These are phyloP conservation scores for Lachnellula cervina DNA, from an alignment of 2,329 filamentous ascomycete genomes.

Conservation along the genomic window DNA sequence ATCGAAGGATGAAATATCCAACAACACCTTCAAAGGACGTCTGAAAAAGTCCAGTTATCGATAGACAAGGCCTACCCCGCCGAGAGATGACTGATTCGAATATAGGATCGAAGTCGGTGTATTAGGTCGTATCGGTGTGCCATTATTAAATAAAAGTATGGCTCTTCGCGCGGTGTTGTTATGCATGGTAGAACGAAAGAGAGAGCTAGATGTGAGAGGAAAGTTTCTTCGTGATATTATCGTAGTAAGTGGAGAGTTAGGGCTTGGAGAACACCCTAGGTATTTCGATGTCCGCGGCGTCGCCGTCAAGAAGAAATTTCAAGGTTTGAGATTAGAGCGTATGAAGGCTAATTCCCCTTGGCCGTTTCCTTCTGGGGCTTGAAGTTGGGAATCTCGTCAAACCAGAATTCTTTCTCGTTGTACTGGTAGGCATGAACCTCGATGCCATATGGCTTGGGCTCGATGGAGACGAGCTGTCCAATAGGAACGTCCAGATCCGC, in stretches of 20 bases:
- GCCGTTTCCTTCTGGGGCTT: slow-evolving; percentile 55
- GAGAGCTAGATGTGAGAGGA: not conserved
- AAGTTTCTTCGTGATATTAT: not conserved
- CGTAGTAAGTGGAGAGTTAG: not conserved
- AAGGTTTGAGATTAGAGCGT: not conserved
- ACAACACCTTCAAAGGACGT: too few species aligned
- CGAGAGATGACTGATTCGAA: too few species aligned
- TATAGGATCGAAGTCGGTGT: too few species aligned
- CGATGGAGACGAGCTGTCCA: slow-evolving; percentile 89
- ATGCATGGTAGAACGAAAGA: not conserved
- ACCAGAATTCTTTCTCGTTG: slow-evolving; percentile 71
- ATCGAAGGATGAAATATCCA: too few species aligned
- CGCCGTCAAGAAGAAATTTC: too few species aligned
- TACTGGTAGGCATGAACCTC: slow-evolving; percentile 96
- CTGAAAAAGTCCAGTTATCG: too few species aligned
- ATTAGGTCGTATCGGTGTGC: too few species aligned
- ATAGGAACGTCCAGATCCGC: slow-evolving; percentile 91
- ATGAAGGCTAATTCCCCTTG: slow-evolving; percentile 21
- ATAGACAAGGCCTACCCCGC: too few species aligned
- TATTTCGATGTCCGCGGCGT: not conserved
- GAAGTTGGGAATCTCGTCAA: slow-evolving; percentile 82
- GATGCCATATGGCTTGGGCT: slow-evolving; percentile 96
- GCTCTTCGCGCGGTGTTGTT: not conserved
- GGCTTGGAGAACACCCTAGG: not conserved
- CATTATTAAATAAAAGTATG: too few species aligned